These are phyloP conservation scores for Populus pruinosa DNA, from an alignment of 345 rosid genomes.

Conservation along the genomic window DNA sequence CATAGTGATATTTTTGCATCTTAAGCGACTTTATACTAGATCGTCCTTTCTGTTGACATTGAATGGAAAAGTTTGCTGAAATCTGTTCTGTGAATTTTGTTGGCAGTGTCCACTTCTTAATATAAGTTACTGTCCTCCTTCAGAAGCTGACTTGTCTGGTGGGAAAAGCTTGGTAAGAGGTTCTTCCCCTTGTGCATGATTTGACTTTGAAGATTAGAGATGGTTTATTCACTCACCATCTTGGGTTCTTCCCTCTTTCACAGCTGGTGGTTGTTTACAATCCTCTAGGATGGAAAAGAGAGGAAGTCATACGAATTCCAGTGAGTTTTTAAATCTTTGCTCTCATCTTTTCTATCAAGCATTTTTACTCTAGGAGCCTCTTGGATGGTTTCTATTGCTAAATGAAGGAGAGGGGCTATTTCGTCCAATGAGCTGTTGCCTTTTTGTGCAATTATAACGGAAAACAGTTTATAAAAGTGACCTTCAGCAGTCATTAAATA, in stretches of 20 bases:
- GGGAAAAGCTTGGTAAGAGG: slow-evolving; percentile 71
- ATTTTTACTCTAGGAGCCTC: slow-evolving; percentile 8
- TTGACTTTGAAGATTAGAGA: slow-evolving; percentile 13
- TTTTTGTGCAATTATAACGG: background rate
- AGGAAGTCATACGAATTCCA: slow-evolving; percentile 74
- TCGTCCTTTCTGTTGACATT: background rate
- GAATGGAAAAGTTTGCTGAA: slow-evolving; percentile 13
- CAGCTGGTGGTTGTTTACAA: slow-evolving; percentile 78
- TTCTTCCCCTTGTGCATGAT: slow-evolving; percentile 2
- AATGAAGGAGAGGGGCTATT: background rate
- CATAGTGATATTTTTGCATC: background rate
- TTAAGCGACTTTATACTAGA: background rate
- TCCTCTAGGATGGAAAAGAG: slow-evolving; percentile 86
- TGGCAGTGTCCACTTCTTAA: slow-evolving; percentile 89
- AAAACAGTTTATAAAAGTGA: background rate
- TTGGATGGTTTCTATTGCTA: background rate
- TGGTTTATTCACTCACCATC: slow-evolving; percentile 15
- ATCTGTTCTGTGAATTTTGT: slow-evolving; percentile 24
- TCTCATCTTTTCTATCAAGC: slow-evolving; percentile 11
- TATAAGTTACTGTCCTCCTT: slow-evolving; percentile 88
- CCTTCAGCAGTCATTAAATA: background rate
- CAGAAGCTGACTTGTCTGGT: slow-evolving; percentile 57
- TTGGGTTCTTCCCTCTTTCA: slow-evolving; percentile 14
- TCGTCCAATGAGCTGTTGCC: background rate
- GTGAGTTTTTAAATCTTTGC: slow-evolving; percentile 39